phyloP scores from a whole-genome alignment of 2,329 filamentous ascomycete species.

The Thyridium curvatum region DNA sequence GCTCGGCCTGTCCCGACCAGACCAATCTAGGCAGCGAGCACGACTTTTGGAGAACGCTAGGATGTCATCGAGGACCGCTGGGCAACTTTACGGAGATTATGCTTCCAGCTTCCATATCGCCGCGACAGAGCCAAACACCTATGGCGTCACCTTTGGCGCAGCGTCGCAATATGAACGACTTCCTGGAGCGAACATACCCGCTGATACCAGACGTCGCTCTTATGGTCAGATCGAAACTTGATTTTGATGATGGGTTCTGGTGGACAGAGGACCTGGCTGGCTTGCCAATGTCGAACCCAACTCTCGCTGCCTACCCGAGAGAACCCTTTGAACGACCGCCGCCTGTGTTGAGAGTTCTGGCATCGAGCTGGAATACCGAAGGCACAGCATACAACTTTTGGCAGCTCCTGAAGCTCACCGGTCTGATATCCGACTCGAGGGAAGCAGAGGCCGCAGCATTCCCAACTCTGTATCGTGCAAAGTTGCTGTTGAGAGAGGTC shows the following conservation, averaged over 20 bases:
- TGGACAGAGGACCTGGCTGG: conserved; percentile 45
- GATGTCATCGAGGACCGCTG: conserved; percentile 15
- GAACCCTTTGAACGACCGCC: conserved; percentile 35
- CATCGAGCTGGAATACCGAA: conserved; percentile 44
- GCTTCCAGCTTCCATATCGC: conserved; percentile 41
- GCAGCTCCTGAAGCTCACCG: conserved; percentile 44
- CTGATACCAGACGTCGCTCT: conserved; percentile 30
- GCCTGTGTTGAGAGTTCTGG: conserved; percentile 42
- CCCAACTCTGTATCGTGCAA: conserved; percentile 46
- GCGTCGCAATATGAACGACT: conserved; percentile 45
- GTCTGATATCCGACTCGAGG: conserved; percentile 40
- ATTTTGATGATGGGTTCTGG: conserved; percentile 53
- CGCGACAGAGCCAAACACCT: conserved; percentile 42
- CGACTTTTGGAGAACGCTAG: conserved; percentile 39
- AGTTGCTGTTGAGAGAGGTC: conserved; percentile 48
- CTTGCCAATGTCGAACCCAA: conserved; percentile 29
- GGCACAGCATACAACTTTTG: conserved; percentile 45
- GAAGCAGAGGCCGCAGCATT: conserved; percentile 40
- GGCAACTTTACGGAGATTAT: conserved; percentile 38
- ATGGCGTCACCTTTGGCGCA: conserved; percentile 42
- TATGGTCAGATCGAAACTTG: conserved; percentile 37
- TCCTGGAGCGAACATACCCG: conserved; percentile 39
- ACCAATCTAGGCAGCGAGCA: conserved; percentile 25
- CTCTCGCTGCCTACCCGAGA: conserved; percentile 28
- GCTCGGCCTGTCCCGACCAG: conserved; percentile 36